Percentiles rank a stretch among this genome's conserved stretches.
These are phyloP conservation scores for Acanthamoeba sp. DNA, from an alignment of 208 protist genomes.

Conservation along the genomic window DNA sequence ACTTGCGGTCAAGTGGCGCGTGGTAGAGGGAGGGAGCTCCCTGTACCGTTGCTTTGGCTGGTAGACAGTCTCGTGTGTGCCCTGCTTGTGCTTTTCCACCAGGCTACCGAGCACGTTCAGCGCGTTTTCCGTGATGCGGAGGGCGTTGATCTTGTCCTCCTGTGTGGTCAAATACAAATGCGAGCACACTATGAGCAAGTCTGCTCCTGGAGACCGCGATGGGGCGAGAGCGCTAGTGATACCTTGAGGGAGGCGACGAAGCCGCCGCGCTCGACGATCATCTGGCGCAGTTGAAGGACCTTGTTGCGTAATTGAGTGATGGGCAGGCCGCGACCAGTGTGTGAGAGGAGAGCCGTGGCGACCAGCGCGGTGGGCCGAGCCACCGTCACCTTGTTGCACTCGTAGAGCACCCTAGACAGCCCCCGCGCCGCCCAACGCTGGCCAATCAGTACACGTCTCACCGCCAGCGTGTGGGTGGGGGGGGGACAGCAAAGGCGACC, in stretches of 20 bases:
- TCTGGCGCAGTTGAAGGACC: slow-evolving; percentile 6
- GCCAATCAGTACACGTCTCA: not conserved
- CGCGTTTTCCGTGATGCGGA: slow-evolving; percentile 42
- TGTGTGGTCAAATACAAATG: not conserved
- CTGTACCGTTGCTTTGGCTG: slow-evolving; percentile 10
- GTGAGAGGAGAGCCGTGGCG: slow-evolving; percentile 67
- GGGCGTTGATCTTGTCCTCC: slow-evolving; percentile 30
- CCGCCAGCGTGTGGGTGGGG: too few relatives aligned
- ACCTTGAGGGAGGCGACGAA: slow-evolving; percentile 41
- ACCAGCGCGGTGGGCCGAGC: slow-evolving; percentile 67
- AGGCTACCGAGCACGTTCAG: slow-evolving; percentile 1
- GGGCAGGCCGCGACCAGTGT: not conserved
- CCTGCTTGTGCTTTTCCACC: slow-evolving; percentile 44
- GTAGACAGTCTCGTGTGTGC: slow-evolving; percentile 29
- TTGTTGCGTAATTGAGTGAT: not conserved
- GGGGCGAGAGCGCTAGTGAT: not conserved
- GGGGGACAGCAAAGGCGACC: too few relatives aligned
- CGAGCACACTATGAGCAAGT: not conserved
- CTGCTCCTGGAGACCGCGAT: too few relatives aligned
- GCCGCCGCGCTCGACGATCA: slow-evolving; percentile 59
- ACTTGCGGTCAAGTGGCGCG: not conserved
- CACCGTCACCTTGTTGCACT: slow-evolving; percentile 65
- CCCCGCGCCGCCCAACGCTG: not conserved
- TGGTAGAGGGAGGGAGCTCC: not conserved
- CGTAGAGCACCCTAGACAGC: slow-evolving; percentile 22